Base-by-base conservation (phyloP, 495 filamentous ascomycete species). In the Neurospora sp. region DNA sequence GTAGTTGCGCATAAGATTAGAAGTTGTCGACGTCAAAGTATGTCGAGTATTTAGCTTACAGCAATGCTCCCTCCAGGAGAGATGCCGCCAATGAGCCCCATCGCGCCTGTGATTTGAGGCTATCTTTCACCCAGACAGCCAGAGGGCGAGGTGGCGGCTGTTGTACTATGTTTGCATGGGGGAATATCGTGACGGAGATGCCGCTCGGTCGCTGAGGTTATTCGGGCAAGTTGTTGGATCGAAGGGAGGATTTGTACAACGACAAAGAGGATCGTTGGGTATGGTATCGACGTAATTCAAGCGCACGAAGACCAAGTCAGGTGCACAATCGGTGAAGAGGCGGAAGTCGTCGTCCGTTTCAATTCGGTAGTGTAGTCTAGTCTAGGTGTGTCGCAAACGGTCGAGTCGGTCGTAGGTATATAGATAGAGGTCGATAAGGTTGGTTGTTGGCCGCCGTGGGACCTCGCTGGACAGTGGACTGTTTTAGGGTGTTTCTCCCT, bases 31-130 rank as follows among this genome's bases (percentile, higher is more conserved):
- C 16, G 14, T 20, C 44, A 44, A 39, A 76, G 20, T 9, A 10
- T 71, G 49, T 73, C 20, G 86, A 77, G 14, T 27, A 87, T 66
- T 18, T 35, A 35, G 23, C 93, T 73, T 83, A 96, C 93, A 79
- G 92, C 91, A 82, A 98, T 90, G 83, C 93, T 94, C 83, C 91
- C 93, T 80, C 89, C 90, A 77, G 94, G 91, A 81, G 94, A 95
- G 81, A 97, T 83, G 82, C 91, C 92, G 83, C 91, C 91, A 82
- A 96, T 88, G 79, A 89, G 87, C 83, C 91, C 90, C 91, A 93
- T 93, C 79, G 75, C 80, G 77, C 75, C 75, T 27, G 76, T 70
- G 74, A 60, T 66, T 71, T 73, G 46, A 70, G 71, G 74, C 73
- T 76, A 78, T 81, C 76, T 79, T 66, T 66, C 54, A 66, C 54